Percentiles rank a stretch among this genome's conserved stretches.
Conservation (phyloP, 257 asterid species). For the Nicotiana benthamiana region DNA sequence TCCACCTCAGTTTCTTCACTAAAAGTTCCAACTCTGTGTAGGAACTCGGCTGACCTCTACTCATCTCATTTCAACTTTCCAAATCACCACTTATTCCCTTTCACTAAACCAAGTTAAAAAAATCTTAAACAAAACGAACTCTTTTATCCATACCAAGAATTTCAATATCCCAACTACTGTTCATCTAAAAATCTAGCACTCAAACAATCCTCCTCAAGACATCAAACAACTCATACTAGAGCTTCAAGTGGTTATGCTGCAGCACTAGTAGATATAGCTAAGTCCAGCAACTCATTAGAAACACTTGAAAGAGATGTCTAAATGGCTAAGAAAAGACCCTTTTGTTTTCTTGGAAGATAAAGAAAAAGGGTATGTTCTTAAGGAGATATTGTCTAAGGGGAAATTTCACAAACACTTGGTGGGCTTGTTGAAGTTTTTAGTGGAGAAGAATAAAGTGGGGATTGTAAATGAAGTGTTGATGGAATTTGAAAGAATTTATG, state of each 20-base stretch:
- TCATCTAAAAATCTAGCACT: not conserved
- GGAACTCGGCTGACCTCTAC: conserved; percentile 16
- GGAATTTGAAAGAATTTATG: conserved; percentile 43
- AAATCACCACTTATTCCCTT: not conserved
- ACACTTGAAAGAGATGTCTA: conserved; percentile 34
- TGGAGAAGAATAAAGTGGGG: conserved; percentile 23
- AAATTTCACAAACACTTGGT: conserved; percentile 35
- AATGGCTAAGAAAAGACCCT: conserved; percentile 25
- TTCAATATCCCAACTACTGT: not conserved
- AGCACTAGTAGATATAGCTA: conserved; percentile 45
- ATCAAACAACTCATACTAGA: conserved; percentile 5
- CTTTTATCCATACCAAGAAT: not conserved
- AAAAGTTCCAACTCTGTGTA: conserved; percentile 22
- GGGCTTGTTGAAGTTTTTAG: conserved; percentile 34
- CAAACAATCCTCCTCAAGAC: conserved; percentile 9
- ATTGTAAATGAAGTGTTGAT: conserved; percentile 28
- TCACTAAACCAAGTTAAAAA: not conserved
- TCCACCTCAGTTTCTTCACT: conserved; percentile 31
- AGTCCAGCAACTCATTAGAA: conserved; percentile 20
- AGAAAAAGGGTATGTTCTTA: conserved; percentile 28
- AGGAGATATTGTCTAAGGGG: conserved; percentile 29
- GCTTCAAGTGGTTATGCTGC: conserved; percentile 55
- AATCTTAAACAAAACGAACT: conserved; percentile 14
- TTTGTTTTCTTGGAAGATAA: conserved; percentile 8
- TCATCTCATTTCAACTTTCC: conserved; percentile 1